Evolutionary conservation across 331 rosid species (phyloP).

Genomic region (Arachis monticola): DNA sequence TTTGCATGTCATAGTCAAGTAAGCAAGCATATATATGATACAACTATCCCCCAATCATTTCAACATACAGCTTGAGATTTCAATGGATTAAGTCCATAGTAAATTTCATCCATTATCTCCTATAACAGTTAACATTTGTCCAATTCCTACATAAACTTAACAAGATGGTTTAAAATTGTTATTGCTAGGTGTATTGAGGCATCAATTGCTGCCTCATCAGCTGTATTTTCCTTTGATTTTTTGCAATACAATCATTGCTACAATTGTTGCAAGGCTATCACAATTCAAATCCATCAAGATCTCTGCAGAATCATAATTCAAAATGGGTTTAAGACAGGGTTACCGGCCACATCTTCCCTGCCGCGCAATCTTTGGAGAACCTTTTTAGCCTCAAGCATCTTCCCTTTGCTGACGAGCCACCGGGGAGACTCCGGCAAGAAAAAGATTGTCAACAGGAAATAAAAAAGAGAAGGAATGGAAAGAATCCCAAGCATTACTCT

Average conservation of each 20-base stretch:
- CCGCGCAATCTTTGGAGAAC: constrained; percentile 87
- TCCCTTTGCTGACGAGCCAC: constrained; percentile 95
- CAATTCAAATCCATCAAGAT: not conserved
- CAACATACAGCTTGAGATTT: not conserved
- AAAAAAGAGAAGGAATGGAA: constrained; percentile 70
- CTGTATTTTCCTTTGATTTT: not conserved
- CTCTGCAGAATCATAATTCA: not conserved
- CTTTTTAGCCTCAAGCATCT: constrained; percentile 79
- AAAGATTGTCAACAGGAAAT: constrained; percentile 66
- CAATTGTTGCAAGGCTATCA: not conserved
- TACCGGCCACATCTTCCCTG: constrained; percentile 88
- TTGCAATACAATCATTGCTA: not conserved
- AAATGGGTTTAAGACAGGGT: constrained; percentile 15
- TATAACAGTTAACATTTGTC: constrained; percentile 3
- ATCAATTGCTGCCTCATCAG: not conserved
- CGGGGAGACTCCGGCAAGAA: constrained; percentile 98
- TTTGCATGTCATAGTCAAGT: not conserved
- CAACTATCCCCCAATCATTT: not conserved
- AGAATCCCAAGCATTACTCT: constrained; percentile 55
- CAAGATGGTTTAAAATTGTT: not conserved
- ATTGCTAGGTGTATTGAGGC: no score
- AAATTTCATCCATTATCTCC: constrained; percentile 12
- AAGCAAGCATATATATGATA: constrained; percentile 21
- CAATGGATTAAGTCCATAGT: not conserved
- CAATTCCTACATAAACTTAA: not conserved